Conservation (phyloP, 2,329 filamentous ascomycete genomes). For the Colletotrichum sp. region DNA sequence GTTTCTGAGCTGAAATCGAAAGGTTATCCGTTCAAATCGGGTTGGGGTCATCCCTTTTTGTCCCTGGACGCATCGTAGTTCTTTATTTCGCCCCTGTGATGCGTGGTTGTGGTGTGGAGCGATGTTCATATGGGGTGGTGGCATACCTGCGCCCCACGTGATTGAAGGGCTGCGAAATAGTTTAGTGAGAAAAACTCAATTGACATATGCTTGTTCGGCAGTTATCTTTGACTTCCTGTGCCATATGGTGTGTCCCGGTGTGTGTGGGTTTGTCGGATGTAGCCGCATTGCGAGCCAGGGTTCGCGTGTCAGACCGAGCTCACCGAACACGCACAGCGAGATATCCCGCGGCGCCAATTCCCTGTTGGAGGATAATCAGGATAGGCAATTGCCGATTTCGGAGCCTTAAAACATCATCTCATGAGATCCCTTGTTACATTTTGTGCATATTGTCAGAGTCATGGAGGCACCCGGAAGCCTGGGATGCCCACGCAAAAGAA, state of each 20-base stretch:
- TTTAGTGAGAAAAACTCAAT: not conserved
- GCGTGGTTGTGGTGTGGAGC: not conserved
- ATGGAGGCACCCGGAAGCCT: not conserved
- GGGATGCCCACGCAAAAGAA: not conserved
- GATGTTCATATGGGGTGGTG: not conserved
- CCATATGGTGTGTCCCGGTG: not conserved
- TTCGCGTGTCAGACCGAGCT: not conserved
- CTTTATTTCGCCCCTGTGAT: not conserved
- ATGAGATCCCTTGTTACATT: not conserved
- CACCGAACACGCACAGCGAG: not conserved
- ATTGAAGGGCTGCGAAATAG: not conserved
- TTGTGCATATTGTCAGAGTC: not conserved
- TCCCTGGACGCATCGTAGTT: accelerated
- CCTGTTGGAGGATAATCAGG: not conserved
- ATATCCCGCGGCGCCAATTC: accelerated
- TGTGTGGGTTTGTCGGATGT: not conserved
- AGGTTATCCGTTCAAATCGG: slow-evolving; percentile 11
- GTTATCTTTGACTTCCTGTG: not conserved
- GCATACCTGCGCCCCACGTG: not conserved
- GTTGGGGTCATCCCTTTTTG: not conserved
- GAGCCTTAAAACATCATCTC: not conserved
- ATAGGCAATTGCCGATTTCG: not conserved
- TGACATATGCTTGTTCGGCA: not conserved
- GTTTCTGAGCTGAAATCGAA: not conserved
- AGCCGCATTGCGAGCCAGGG: not conserved